Conservation (phyloP, 306 rosid species). For the Malus orientalis region DNA sequence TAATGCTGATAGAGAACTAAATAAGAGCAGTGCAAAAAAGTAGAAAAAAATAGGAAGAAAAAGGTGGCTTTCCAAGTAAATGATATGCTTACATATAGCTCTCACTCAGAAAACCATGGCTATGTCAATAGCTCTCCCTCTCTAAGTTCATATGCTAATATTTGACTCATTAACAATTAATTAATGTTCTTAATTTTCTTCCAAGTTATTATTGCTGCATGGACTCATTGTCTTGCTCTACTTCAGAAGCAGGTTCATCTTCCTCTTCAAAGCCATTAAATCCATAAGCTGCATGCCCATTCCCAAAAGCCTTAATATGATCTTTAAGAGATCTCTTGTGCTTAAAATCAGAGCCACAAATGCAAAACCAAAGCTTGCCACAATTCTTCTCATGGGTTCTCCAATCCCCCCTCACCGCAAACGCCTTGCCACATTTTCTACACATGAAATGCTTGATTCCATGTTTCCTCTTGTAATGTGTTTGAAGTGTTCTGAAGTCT, state of each 20-base stretch:
- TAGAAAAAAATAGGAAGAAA: background rate
- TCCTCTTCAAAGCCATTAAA: slow-evolving; percentile 71
- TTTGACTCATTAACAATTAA: background rate
- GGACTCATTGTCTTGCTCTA: slow-evolving; percentile 80
- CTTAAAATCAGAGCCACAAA: slow-evolving; percentile 94
- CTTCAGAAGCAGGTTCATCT: slow-evolving; percentile 93
- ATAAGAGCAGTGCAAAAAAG: background rate
- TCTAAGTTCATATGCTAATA: background rate
- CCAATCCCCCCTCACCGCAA: slow-evolving; percentile 96
- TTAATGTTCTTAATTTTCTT: background rate
- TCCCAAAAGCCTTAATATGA: slow-evolving; percentile 88
- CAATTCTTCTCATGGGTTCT: slow-evolving; percentile 96
- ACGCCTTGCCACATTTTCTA: slow-evolving; percentile 87
- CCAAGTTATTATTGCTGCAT: slow-evolving; percentile 18
- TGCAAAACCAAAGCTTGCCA: slow-evolving; percentile 94
- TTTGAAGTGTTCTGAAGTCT: slow-evolving; percentile 93
- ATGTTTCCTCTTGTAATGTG: slow-evolving; percentile 95
- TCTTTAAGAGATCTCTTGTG: slow-evolving; percentile 93
- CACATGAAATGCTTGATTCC: slow-evolving; percentile 97
- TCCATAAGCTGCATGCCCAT: slow-evolving; percentile 81
- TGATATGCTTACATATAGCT: slow-evolving; percentile 22
- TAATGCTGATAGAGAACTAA: background rate
- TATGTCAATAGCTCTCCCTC: background rate
- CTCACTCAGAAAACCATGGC: slow-evolving; percentile 21
- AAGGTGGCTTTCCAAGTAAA: slow-evolving; percentile 21